Base-by-base conservation (phyloP, 1,139 yeast species). In the Geotrichum histeridarum region DNA sequence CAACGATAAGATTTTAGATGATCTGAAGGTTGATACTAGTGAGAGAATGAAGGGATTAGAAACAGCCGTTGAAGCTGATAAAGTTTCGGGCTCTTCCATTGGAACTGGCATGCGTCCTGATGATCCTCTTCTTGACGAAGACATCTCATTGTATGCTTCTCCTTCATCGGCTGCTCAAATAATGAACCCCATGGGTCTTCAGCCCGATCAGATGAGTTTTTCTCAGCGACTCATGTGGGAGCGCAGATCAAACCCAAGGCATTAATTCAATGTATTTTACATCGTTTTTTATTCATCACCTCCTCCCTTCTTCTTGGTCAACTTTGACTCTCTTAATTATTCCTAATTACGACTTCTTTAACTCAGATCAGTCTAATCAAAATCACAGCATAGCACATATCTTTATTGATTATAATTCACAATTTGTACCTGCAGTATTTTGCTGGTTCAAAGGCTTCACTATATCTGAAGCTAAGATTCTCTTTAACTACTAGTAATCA, bases 141-240 rank as follows among this genome's bases (percentile, higher is more conserved):
- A 52, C 18, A 42, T 55, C 9, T 37, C 50, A 15, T 17, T 52
- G 43, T 50, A 46, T 42, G 53, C 55, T 8, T 49, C 54, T 7
- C 58, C 58, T 4, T 18, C 48, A 4, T 52, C 55, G 4, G 56
- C 54, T 8, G 49, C 52, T 8, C 53, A 43, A 18, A 22, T 44
- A 11, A 39, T 48, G 43, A 39, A 51, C 8, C 48, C 54, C 12
- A n/a, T 18, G 22, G 48, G 48, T 5, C 14, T 51, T n/a, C 48
- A 54, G 11, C 59, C 59, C 6, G 54, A 39, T 14, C 54, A 53
- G 12, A 56, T 56, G 59, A 56, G 59, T 31, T 56, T 56, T 51
- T 54, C 57, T 15, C 56, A 56, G 42, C 48, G 59, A 9, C 32
- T 56, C 37, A 47, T 48, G 31, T 48, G 52, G 50, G 59, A 56